Base-by-base conservation (phyloP, 176 grass and related monocot species). In the Bonia amplexicaulis region DNA sequence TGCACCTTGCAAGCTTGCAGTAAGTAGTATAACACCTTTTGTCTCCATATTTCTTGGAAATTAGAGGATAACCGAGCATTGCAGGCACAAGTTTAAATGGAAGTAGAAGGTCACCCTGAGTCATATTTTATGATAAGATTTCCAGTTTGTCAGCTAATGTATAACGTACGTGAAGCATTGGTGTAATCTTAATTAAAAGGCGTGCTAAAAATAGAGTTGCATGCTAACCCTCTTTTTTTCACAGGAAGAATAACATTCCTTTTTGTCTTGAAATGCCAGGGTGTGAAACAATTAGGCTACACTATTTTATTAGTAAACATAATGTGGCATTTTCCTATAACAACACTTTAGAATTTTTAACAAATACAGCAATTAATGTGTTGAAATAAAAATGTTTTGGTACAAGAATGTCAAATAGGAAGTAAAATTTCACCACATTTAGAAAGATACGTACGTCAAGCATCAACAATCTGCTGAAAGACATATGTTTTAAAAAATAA, bases 1-100 rank as follows among this genome's bases (percentile, higher is more conserved):
- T 79, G 68, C 80, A 76, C 13, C 44, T 71, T 75, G 12, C 68
- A 84, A 80, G 60, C 69, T 80, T 90, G 80, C 65, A 73, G 23
- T 45, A 81, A 52, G 35, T 37, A 37, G 35, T 37, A 37, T 37
- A 20, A 14, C 29, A 55, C 20, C 33, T 66, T 63, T 54, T 45
- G 59, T 57, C 48, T 81, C 26, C 8, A 13, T 59, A 12, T 65
- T 19, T 63, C 1, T 3, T 71, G 16, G 11, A 58, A 46, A 60
- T 46, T 71, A 59, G 3, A 22, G 9, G 66, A 41, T 23, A 69
- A 27, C 9, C 23, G 41, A 29, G 51, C 42, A 39, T 40, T 45
- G 1, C 52, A 55, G 35, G 61, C 17, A 66, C 33, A 66, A 17
- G 77, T 80, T 11, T 80, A 44, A 10, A 14, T 29, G 37, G 61